These are phyloP conservation scores for Bjerkandera adusta DNA, from an alignment of 1,284 basidiomycete genomes.

Conservation along the genomic window DNA sequence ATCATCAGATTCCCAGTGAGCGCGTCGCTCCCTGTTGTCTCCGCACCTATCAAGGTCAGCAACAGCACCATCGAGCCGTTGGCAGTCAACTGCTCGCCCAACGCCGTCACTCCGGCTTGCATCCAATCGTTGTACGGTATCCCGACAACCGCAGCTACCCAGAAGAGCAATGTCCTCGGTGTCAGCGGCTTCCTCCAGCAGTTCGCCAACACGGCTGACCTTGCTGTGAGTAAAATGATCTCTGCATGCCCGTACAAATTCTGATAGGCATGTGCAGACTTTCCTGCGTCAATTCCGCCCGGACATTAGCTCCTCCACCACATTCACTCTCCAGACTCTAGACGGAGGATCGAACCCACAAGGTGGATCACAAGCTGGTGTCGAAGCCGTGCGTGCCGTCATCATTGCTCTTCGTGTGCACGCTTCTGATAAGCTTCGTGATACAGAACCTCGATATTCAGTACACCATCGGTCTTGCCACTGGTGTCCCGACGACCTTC, in stretches of 20 bases:
- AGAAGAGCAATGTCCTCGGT: slow-evolving; percentile 46
- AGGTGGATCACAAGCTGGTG: slow-evolving; percentile 28
- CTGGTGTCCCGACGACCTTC: slow-evolving; percentile 30
- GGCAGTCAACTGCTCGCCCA: slow-evolving; percentile 32
- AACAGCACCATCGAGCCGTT: background rate
- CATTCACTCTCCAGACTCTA: slow-evolving; percentile 42
- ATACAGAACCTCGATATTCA: slow-evolving; percentile 56
- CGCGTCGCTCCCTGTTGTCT: slow-evolving; percentile 18
- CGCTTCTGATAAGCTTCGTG: background rate
- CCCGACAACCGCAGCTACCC: slow-evolving; percentile 41
- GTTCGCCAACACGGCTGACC: slow-evolving; percentile 50
- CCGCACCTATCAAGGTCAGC: slow-evolving; percentile 12
- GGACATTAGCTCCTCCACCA: slow-evolving; percentile 31
- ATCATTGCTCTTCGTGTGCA: slow-evolving; percentile 37
- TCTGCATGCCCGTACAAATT: background rate
- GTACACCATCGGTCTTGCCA: slow-evolving; percentile 52
- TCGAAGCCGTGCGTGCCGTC: slow-evolving; percentile 48
- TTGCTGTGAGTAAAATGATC: slow-evolving; percentile 35
- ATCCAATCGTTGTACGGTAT: slow-evolving; percentile 52
- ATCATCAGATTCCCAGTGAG: slow-evolving; percentile 20
- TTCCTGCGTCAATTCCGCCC: slow-evolving; percentile 30
- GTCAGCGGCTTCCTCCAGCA: slow-evolving; percentile 56
- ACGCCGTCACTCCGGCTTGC: slow-evolving; percentile 52
- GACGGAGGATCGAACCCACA: slow-evolving; percentile 45
- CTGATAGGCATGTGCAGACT: slow-evolving; percentile 12